Base-by-base conservation (phyloP, 768 basidiomycete genomes). In the Tulasnella sp. region DNA sequence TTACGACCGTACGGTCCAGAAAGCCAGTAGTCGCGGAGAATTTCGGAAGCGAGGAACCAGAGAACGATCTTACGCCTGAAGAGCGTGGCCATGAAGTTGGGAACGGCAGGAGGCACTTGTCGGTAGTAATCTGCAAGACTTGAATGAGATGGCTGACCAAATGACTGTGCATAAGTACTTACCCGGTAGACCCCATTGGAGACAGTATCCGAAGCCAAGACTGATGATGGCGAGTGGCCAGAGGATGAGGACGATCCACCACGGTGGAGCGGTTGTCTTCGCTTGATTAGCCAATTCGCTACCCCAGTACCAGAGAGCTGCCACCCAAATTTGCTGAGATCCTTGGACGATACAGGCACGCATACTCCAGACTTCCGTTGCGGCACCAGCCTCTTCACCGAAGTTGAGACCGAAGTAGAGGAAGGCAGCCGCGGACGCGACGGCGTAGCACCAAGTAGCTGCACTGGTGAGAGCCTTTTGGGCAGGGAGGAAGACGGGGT, bases 251-350 rank as follows among this genome's bases (percentile, higher is more conserved):
- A 89, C 87, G 75, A 95, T 91, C 88, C 89, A 93, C 89, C 91
- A 92, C 0, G 95, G 94, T 11, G 91, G 81, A 44, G 85, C 79
- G 75, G 85, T 84, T 62, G 81, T 83, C 52, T 86, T 82, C 65
- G 80, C 59, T 26, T 77, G 78, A 68, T 79, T 80, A 78, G 90
- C 90, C 73, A 97, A 82, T 37, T 87, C 86, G 80, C 89, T 87
- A 75, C 95, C 95, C 95, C 95, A 97, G 77, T 92, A 97, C 95
- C 95, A 97, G 41, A 97, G 81, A 8, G 91, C 95, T 3, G 95
- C 91, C 16, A 96, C 90, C 95, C 95, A 97, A 42, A 97, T 87
- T 80, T 96, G 95, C 76, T 97, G 95, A 11, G 94, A 90, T 44
- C 95, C 95, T 81, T 97, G 95, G 0, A 97, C 95, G 74, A 95